These are phyloP conservation scores for Phytophthora podocarpi DNA, from an alignment of 352 stramenopile genomes.

Conservation along the genomic window DNA sequence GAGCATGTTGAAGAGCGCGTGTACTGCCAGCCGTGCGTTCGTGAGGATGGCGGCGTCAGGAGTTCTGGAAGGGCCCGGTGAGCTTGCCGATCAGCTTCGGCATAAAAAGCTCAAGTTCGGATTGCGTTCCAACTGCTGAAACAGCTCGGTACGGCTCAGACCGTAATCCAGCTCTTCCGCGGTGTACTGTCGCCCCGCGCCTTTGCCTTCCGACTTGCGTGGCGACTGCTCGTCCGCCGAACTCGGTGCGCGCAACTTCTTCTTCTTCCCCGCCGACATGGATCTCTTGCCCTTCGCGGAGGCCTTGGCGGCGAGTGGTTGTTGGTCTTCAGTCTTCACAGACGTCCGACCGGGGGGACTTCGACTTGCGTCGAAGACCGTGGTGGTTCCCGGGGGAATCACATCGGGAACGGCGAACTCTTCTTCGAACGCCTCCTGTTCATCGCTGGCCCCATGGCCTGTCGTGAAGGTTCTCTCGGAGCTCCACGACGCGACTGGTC, in stretches of 20 bases:
- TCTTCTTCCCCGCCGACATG: too few relatives aligned
- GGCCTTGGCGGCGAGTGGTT: neutral
- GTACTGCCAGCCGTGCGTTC: neutral
- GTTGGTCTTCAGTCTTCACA: constrained; percentile 1
- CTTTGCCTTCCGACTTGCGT: too few relatives aligned
- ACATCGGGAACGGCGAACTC: too few relatives aligned
- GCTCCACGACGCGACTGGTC: neutral
- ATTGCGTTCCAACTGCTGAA: neutral
- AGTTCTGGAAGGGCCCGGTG: neutral
- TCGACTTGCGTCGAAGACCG: too few relatives aligned
- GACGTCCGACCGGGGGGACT: neutral
- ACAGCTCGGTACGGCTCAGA: neutral
- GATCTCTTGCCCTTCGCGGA: too few relatives aligned
- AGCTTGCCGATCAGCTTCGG: neutral
- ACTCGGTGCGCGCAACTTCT: constrained; percentile 6
- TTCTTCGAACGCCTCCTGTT: too few relatives aligned
- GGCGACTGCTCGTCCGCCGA: too few relatives aligned
- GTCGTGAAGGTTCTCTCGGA: constrained; percentile 8
- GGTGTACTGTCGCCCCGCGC: too few relatives aligned
- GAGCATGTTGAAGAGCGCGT: neutral
- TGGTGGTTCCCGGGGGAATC: too few relatives aligned
- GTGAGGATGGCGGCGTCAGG: neutral
- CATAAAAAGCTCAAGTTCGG: neutral
- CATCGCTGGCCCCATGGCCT: too few relatives aligned
- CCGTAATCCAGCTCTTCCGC: neutral